Percentiles rank a stretch among this genome's conserved stretches.
phyloP scores from a whole-genome alignment of 106 monocot species.

The Platanthera guangdongensis region DNA sequence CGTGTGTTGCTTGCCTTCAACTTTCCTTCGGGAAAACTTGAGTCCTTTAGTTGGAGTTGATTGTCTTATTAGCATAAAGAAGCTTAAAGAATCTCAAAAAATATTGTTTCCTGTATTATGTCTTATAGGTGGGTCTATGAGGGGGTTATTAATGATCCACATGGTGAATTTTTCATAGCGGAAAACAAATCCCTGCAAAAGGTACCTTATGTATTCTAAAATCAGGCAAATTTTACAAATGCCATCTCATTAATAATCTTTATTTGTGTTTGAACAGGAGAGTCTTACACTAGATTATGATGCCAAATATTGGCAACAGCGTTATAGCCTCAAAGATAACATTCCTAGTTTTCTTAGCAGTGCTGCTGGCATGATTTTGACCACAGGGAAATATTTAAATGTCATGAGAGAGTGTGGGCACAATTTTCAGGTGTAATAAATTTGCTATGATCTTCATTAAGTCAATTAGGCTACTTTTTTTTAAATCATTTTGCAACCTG shows the following conservation, averaged over 20 bases:
- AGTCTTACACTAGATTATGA: slow-evolving; percentile 95
- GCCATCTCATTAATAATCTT: not conserved
- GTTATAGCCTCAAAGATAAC: slow-evolving; percentile 91
- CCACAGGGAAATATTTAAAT: slow-evolving; percentile 97
- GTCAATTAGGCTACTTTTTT: not conserved
- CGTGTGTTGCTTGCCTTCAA: not conserved
- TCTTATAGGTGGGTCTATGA: slow-evolving; percentile 89
- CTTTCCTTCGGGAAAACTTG: not conserved
- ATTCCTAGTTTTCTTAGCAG: slow-evolving; percentile 84
- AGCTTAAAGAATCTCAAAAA: not conserved
- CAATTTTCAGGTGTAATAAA: slow-evolving; percentile 65
- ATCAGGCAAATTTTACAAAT: not conserved
- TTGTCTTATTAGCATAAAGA: slow-evolving; percentile 2
- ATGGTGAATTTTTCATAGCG: slow-evolving; percentile 97
- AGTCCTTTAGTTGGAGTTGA: not conserved
- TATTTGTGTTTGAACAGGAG: slow-evolving; percentile 43
- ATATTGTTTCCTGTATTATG: not conserved
- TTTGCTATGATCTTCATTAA: not conserved
- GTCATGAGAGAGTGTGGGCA: slow-evolving; percentile 99
- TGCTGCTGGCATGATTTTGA: slow-evolving; percentile 75
- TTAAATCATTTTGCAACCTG: not conserved
- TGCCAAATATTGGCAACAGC: slow-evolving; percentile 90
- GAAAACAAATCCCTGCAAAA: slow-evolving; percentile 91
- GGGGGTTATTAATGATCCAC: slow-evolving; percentile 95
- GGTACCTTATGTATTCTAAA: slow-evolving; percentile 28